Evolutionary conservation across 108 stramenopile genomes (phyloP), one percentile per base, ranked within the genome.

Genomic region (Mediolabrus comicus): DNA sequence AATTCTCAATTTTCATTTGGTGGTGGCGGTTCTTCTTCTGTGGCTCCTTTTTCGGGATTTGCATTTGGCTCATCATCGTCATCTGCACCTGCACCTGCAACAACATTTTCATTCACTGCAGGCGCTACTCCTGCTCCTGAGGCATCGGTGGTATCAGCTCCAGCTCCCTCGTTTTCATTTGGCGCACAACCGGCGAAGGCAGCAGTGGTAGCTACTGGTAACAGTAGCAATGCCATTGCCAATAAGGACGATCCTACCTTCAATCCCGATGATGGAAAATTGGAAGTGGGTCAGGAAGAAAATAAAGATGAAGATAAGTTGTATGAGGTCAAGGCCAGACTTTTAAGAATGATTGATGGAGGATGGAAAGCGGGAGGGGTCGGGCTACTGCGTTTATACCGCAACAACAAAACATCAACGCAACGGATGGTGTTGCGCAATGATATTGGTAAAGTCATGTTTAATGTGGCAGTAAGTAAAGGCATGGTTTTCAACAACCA

Each of bases 231-330:
- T 16, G 14, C 30, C 17, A 14, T 32, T 41, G 46, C 41, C 41
- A 53, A 70, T 35, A 64, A 77, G 4, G 76, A 77, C 24, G 77
- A 78, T 62, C 77, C 77, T 5, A 78, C 77, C 25, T 56, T 69
- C 59, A 71, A 78, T 53, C 77, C 77, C 10, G 70, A 78, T 31
- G 77, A 78, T 49, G 77, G 77, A 6, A 71, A 78, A 25, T 29
- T 78, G 10, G 69, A 65, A 25, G 30, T 78, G 19, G 69, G 60
- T 39, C 51, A 71, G 16, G 74, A 74, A 27, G 62, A 80, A 30
- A 75, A 80, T 30, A 28, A 32, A 11, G 69, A 75, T 6, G 79
- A 80, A 33, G 69, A 75, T 17, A 38, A 53, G 14, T 36, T 71
- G 41, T 27, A 69, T 36, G 62, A 80, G 55, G 69, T 80, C 27